Base-by-base conservation (phyloP, 1,139 yeast species). In the Casaregolazyma lundiana region DNA sequence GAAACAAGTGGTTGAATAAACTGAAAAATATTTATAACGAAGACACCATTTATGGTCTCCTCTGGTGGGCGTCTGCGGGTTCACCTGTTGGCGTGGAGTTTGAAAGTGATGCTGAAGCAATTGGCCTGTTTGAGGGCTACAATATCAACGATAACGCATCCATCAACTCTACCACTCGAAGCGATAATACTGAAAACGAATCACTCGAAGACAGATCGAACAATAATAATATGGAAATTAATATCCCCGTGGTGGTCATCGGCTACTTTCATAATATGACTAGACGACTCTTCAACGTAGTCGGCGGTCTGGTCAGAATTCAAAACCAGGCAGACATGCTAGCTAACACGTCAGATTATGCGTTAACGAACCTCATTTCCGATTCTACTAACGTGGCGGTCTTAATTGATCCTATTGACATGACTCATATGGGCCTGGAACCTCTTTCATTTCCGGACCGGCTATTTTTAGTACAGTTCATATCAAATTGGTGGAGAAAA, bases 41-140 rank as follows among this genome's bases (percentile, higher is more conserved):
- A 26, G 50, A 47, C 29, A 38, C 56, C 5, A 21, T 52, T 5
- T 51, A 50, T 50, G 88, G 90, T 0, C 74, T 85, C 50, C 72
- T 84, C 35, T 84, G 92, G 88, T 84, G 89, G 83, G 90, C 92
- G 1, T 78, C 87, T 29, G 94, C 95, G 2, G 95, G 95, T 4
- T 82, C 77, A 51, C 72, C 74, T 41, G 67, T 69, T 35, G 64
- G 67, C 29, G 53, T 66, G 7, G 71, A 71, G 50, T 63, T 67
- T 20, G 69, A 68, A 41, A 59, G 58, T 19, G 66, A 64, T 34
- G 37, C 54, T 7, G 65, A 58, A 16, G 58, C 57, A 4, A 19
- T 43, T n/a, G 18, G 38, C 6, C 37, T 38, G 13, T 32, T 43
- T n/a, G 45, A 39, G 32, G 34, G 30, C 26, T 39, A 39, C 38